These are phyloP conservation scores for Quercus tomentella DNA, from an alignment of 331 rosid genomes.

Conservation along the genomic window DNA sequence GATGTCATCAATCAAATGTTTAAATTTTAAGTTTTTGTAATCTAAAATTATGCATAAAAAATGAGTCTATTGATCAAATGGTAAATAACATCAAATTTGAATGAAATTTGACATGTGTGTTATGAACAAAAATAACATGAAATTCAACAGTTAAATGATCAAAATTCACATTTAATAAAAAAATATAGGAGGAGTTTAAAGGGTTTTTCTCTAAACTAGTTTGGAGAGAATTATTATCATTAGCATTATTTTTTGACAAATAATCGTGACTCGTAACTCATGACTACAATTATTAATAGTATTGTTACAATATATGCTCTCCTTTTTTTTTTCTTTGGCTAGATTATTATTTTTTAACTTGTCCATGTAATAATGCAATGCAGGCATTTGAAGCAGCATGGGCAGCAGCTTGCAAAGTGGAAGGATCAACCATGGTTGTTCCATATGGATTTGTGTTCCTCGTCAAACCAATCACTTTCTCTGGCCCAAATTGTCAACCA, in stretches of 20 bases:
- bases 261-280: neutral
- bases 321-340: neutral
- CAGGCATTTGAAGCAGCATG: conserved; percentile 83
- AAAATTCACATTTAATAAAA: too few relatives aligned
- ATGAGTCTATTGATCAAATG: too few relatives aligned
- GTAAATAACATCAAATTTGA: too few relatives aligned
- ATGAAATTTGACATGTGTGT: too few relatives aligned
- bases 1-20: too few relatives aligned
- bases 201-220: fast-evolving
- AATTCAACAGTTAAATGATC: too few relatives aligned
- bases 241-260: neutral
- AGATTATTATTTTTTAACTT: neutral
- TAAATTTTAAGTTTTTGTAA: too few relatives aligned
- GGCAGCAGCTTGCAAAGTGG: conserved; percentile 73
- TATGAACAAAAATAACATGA: too few relatives aligned
- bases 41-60: too few relatives aligned
- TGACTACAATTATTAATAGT: neutral
- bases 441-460: conserved; percentile 79
- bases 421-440: conserved; percentile 56
- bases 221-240: neutral
- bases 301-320: neutral
- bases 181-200: too few relatives aligned
- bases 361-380: neutral
- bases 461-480: conserved; percentile 60
- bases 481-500: conserved; percentile 60